phyloP scores from a whole-genome alignment of 139 green algal genomes.

The Chlorella vulgaris region DNA sequence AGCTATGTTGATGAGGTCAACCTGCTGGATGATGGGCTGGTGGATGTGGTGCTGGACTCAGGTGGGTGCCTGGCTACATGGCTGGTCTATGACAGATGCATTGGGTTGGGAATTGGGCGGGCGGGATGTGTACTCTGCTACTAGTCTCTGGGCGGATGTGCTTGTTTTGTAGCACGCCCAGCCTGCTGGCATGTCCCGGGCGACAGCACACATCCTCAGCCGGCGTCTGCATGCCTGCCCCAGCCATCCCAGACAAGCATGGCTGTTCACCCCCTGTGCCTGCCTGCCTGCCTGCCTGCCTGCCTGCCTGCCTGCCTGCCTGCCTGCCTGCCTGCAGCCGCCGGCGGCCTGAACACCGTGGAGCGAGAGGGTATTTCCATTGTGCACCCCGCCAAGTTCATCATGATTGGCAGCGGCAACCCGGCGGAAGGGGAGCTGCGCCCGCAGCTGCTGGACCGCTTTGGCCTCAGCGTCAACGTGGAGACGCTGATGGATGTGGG shows the following conservation, averaged over 20 bases:
- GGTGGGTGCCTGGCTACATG: neutral
- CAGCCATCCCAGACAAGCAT: no score
- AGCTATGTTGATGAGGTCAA: slow-evolving; percentile 90
- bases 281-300: no score
- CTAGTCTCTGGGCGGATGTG: neutral
- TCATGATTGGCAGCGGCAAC: slow-evolving; percentile 87
- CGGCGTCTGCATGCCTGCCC: no score
- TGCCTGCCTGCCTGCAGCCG: no score
- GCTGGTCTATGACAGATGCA: neutral
- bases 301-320: no score
- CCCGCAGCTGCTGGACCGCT: slow-evolving; percentile 96
- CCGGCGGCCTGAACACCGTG: slow-evolving; percentile 91
- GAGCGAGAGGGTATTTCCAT: slow-evolving; percentile 95
- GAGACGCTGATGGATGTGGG: slow-evolving; percentile 77
- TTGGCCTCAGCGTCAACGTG: slow-evolving; percentile 88
- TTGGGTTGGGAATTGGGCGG: neutral
- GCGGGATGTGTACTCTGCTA: neutral
- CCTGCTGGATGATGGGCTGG: slow-evolving; percentile 83
- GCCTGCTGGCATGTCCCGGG: no score
- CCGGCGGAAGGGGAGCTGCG: slow-evolving; percentile 90
- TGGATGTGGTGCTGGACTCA: slow-evolving; percentile 87
- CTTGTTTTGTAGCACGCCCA: no score
- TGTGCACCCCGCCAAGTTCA: slow-evolving; percentile 91
- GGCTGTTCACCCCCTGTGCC: no score
- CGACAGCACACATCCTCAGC: no score